Conservation (phyloP, 169 alveolate genomes). For the Plasmodium malariae region DNA sequence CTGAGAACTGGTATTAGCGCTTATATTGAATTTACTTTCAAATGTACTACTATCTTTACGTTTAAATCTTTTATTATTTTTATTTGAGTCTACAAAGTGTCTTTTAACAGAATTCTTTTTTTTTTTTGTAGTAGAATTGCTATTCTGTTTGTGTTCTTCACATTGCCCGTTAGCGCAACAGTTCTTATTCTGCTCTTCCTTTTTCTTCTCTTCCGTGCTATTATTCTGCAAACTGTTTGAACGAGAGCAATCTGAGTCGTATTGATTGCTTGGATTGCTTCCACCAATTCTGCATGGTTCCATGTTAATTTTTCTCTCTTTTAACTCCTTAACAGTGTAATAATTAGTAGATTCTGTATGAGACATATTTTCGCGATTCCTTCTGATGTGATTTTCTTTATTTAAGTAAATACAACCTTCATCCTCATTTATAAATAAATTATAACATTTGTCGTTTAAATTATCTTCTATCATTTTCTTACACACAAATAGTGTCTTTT, state of each 20-base stretch:
- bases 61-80: not conserved
- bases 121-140: no score
- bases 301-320: not conserved
- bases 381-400: not conserved
- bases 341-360: constrained; percentile 11
- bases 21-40: not conserved
- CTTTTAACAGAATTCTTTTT: no score
- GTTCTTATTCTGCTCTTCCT: not conserved
- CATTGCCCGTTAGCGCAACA: not conserved
- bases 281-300: not conserved
- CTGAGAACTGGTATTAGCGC: not conserved
- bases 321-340: not conserved
- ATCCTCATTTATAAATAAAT: not conserved
- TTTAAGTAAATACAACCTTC: not conserved
- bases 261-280: not conserved
- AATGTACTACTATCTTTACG: not conserved
- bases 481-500: not conserved
- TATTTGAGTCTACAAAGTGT: not conserved
- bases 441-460: not conserved
- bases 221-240: not conserved
- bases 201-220: not conserved
- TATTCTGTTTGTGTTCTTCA: not conserved
- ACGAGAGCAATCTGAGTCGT: not conserved
- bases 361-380: constrained; percentile 1
- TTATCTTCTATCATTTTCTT: constrained; percentile 20